Conservation (phyloP, 2,329 filamentous ascomycete species). For the Teratosphaeria nubilosa region DNA sequence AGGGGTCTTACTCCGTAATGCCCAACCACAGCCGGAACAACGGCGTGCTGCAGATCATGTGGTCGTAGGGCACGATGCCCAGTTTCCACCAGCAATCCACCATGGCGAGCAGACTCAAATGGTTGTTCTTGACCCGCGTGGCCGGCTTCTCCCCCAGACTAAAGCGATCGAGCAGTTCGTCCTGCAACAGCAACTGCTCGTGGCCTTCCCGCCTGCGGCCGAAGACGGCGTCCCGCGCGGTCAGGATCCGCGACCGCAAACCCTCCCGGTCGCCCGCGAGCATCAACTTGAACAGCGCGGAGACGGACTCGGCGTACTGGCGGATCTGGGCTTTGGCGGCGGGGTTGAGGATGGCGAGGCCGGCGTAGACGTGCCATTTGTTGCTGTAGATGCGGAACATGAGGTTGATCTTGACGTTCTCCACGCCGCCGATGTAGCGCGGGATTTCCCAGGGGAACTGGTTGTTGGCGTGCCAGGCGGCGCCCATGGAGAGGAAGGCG, state of each 20-base stretch:
- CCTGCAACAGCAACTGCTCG: slow-evolving; percentile 61
- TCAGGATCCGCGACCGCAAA: slow-evolving; percentile 63
- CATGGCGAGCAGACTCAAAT: slow-evolving; percentile 87
- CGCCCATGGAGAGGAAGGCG: slow-evolving; percentile 92
- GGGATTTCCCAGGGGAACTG: slow-evolving; percentile 96
- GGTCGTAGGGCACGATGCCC: slow-evolving; percentile 90
- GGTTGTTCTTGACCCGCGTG: slow-evolving; percentile 74
- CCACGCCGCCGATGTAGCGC: slow-evolving; percentile 94
- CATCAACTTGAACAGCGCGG: slow-evolving; percentile 95
- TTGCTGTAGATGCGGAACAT: slow-evolving; percentile 95
- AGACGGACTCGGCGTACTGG: slow-evolving; percentile 87
- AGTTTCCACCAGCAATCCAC: slow-evolving; percentile 97
- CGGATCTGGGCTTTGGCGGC: slow-evolving; percentile 84
- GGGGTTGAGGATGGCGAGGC: slow-evolving; percentile 91
- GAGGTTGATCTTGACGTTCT: slow-evolving; percentile 99
- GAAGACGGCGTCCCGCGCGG: slow-evolving; percentile 67
- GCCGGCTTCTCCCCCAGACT: slow-evolving; percentile 63
- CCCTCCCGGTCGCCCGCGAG: slow-evolving; percentile 71
- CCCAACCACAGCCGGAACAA: slow-evolving; percentile 94
- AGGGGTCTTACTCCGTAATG: slow-evolving; percentile 58
- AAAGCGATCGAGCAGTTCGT: slow-evolving; percentile 80
- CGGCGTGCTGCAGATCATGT: slow-evolving; percentile 98
- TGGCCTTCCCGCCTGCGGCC: slow-evolving; percentile 36
- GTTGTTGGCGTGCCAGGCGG: slow-evolving; percentile 87
- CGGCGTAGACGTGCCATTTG: slow-evolving; percentile 99